Evolutionary conservation across 139 green algal genomes (phyloP).

Genomic region (Chlamydomonas sp.): DNA sequence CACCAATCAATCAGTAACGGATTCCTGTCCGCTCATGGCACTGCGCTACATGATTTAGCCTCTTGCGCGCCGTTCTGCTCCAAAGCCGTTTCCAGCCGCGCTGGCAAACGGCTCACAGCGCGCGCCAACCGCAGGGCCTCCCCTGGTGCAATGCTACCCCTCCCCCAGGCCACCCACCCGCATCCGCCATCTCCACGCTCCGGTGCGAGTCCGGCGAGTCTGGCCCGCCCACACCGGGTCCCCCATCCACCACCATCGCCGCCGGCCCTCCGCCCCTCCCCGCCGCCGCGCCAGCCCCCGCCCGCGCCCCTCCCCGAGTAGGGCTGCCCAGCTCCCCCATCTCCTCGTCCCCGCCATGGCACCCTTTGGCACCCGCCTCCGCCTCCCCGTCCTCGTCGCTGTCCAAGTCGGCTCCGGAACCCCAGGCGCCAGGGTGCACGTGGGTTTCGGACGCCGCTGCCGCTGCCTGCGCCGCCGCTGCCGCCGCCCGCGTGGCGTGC

Average conservation of each 20-base stretch:
- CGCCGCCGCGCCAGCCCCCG: not conserved
- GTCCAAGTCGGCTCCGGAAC: too few species aligned
- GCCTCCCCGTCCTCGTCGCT: not conserved
- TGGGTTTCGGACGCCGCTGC: not conserved
- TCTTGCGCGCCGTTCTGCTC: too few species aligned
- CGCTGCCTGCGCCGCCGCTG: not conserved
- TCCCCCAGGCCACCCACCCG: not conserved
- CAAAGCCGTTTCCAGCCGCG: too few species aligned
- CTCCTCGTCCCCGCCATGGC: not conserved
- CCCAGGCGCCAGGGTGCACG: too few species aligned
- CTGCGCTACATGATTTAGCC: too few species aligned
- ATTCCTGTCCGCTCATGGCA: too few species aligned
- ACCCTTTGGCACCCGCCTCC: too few species aligned
- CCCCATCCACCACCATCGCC: not conserved
- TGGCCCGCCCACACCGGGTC: not conserved
- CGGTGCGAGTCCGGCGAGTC: not conserved
- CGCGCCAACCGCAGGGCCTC: too few species aligned
- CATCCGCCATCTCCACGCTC: slow-evolving; percentile 34
- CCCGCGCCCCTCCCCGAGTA: not conserved
- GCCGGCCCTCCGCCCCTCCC: not conserved
- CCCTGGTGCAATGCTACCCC: too few species aligned
- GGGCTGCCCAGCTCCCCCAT: not conserved
- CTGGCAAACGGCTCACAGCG: too few species aligned
- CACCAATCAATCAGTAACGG: too few species aligned
- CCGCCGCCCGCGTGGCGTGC: not conserved